These are phyloP conservation scores for Metschnikowia reukaufii DNA, from an alignment of 805 yeast species.

Conservation along the genomic window DNA sequence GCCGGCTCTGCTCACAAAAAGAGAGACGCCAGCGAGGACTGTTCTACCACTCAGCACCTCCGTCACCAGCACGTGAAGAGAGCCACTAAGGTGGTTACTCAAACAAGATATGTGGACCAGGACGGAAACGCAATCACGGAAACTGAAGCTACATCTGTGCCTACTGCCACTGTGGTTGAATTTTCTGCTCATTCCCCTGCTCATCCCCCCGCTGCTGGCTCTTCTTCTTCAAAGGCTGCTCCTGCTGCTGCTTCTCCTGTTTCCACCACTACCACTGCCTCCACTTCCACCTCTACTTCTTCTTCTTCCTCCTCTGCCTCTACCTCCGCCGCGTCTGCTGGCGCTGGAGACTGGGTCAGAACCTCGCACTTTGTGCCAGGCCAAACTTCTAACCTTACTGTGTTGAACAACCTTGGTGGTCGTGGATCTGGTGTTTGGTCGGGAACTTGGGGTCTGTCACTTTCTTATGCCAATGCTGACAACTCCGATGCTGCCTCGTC, in stretches of 20 bases:
- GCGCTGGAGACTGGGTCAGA: slow-evolving; percentile 60
- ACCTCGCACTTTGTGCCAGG: slow-evolving; percentile 68
- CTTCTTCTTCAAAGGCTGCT: background rate
- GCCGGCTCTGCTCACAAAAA: slow-evolving; percentile 40
- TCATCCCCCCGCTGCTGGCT: background rate
- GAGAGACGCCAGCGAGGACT: slow-evolving; percentile 45
- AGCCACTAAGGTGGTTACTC: slow-evolving; percentile 71
- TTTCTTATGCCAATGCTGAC: slow-evolving; percentile 78
- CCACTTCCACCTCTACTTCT: slow-evolving; percentile 31
- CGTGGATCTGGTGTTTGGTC: slow-evolving; percentile 90
- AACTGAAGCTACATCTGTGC: slow-evolving; percentile 7
- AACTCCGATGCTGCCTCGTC: slow-evolving; percentile 71
- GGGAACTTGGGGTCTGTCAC: slow-evolving; percentile 83
- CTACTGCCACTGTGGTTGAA: slow-evolving; percentile 6
- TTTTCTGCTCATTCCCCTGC: background rate
- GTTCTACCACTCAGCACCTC: slow-evolving; percentile 44
- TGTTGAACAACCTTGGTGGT: slow-evolving; percentile 89
- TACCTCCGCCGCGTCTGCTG: slow-evolving; percentile 33
- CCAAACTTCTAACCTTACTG: slow-evolving; percentile 66
- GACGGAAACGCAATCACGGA: slow-evolving; percentile 45
- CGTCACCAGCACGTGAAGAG: slow-evolving; percentile 54
- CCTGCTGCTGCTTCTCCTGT: slow-evolving; percentile 3
- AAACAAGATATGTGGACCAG: slow-evolving; percentile 69
- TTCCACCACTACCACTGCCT: slow-evolving; percentile 22
- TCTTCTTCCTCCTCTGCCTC: slow-evolving; percentile 28